Evolutionary conservation across 208 protist genomes (phyloP), one percentile per base, ranked within the genome.

Genomic region (Herpetomonas tarakana): DNA sequence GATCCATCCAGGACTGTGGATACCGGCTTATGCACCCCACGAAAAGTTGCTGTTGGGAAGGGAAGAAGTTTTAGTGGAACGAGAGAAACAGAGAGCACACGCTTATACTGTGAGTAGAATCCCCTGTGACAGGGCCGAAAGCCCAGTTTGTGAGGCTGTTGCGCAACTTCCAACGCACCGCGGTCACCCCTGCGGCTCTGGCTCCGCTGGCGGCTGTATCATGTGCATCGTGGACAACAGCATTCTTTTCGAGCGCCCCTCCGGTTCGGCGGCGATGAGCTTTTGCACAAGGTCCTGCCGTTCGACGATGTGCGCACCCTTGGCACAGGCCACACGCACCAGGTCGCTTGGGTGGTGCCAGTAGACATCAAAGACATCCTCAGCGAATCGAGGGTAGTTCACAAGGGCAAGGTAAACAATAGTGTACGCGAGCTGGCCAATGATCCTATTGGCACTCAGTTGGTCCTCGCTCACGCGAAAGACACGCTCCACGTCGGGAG

Each of bases 351-450:
- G 81, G 60, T 95, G 85, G 28, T 27, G 47, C 62, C 68, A 73
- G 66, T 90, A 92, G 39, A 82, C 74, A 1, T 84, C 50, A 51
- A 90, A 93, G 12, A 95, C 73, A 45, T 95, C 83, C 55, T 91
- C 81, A n/a, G 77, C 76, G 38, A 92, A 95, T 1, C 71, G 72
- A 2, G 63, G 46, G 58, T 91, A 86, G 66, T 81, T 87, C 21
- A 92, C 65, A 25, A 95, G 72, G 0, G 90, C 90, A 45, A 96
- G 70, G 50, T 96, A 93, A 27, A 96, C 72, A 55, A 96, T 96
- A 0, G 82, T 93, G 76, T 96, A 92, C 41, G 90, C 90, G 7
- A 96, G 72, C 65, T 93, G 84, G 2, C 90, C 90, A 62, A 93
- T 62, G 58, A 93, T 86, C 38, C 87, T 78, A 67, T 93, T 93